Percentiles rank a stretch among this genome's conserved stretches.
Evolutionary conservation across 2,329 filamentous ascomycete genomes (phyloP).

Genomic region (Westerdykella sp.): DNA sequence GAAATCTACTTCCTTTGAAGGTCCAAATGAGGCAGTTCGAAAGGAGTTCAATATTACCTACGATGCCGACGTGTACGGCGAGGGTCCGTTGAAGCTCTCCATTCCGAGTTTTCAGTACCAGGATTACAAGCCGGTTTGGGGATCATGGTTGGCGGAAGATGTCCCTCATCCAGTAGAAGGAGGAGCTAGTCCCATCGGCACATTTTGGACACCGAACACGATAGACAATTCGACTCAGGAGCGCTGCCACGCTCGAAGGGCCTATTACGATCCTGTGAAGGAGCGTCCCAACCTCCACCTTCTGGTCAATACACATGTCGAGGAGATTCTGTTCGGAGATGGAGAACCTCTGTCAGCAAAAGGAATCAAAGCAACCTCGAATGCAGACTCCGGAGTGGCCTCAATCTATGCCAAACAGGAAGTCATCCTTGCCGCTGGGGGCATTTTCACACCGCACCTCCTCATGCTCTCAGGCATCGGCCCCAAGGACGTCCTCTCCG

Average conservation of each 20-base stretch:
- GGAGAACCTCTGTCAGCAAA: background rate
- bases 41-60: constrained; percentile 20
- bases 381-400: background rate
- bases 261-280: constrained; percentile 20
- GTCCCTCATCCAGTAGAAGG: constrained; percentile 12
- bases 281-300: constrained; percentile 19
- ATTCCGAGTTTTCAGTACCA: constrained; percentile 23
- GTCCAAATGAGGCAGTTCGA: constrained; percentile 4
- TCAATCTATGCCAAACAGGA: constrained; percentile 30
- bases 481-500: constrained; percentile 13
- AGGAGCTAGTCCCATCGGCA: constrained; percentile 14
- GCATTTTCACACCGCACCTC: constrained; percentile 53
- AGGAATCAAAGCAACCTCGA: constrained; percentile 3
- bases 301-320: constrained; percentile 16
- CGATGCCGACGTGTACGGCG: constrained; percentile 16
- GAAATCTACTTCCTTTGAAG: constrained; percentile 13
- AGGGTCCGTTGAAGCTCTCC: constrained; percentile 20
- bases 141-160: constrained; percentile 5
- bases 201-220: constrained; percentile 21
- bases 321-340: constrained; percentile 19
- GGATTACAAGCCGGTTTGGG: constrained; percentile 8
- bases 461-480: constrained; percentile 18
- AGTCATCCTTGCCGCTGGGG: constrained; percentile 54
- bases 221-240: constrained; percentile 8
- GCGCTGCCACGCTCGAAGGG: constrained; percentile 8